Base-by-base conservation (phyloP, 352 stramenopile species). In the Globisporangium irregulare region DNA sequence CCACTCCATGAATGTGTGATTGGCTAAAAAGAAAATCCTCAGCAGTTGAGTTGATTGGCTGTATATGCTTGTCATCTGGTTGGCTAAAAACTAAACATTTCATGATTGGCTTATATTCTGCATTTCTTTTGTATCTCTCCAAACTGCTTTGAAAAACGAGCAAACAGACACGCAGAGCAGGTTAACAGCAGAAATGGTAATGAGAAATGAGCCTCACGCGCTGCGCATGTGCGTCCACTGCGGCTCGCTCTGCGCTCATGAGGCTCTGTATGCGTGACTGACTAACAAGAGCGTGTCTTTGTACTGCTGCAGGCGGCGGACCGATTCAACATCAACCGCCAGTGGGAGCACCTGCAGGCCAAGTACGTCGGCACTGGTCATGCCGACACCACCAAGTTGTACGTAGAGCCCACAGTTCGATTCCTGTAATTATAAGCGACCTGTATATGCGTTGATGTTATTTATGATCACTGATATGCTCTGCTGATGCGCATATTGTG, bases 371-470 rank as follows among this genome's bases (percentile, higher is more conserved):
- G 95, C 57, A 98, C 95, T 1, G 95, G 95, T 27, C 94, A 99
- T 76, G 95, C 97, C 18, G 97, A 99, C 73, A 98, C 97, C 62
- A 98, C 91, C 66, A 99, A 99, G 89, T 98, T 98, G 89, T 98
- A 80, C 73, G 89, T 46, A 46, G 12, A 86, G 15, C n/a, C 29
- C 25, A 48, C 12, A 1, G 27, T 29, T 29, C 27, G 27, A 29
- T 48, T n/a, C 5, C 15, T 20, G 15, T 64, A 18, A 10, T 12
- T 38, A 15, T 10, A 6, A 58, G 2, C 5, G 10, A n/a, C 3
- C 15, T 38, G 6, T 15, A 20, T 25, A 43, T 34, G 9, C 59
- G 7, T 25, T 48, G 58, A 14, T 38, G 14, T 2, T 59, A 20
- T 20, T 20, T 57, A 18, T 2, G 12, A 18, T 3, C 8, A 10